phyloP scores from a whole-genome alignment of 495 filamentous ascomycete genomes.

The Xylaria nigripes region DNA sequence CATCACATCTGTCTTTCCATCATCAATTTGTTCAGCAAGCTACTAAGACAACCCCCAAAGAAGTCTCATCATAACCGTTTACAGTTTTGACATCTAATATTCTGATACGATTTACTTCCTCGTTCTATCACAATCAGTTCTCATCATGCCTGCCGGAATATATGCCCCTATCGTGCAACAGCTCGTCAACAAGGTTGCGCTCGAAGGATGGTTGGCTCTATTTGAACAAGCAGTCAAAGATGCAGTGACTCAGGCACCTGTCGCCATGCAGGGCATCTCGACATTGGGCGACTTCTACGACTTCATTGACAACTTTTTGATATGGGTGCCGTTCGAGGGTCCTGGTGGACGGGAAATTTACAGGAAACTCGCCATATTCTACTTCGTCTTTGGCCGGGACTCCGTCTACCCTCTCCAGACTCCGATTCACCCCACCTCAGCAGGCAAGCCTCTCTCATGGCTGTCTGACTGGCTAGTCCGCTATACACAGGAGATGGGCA shows the following conservation, averaged over 20 bases:
- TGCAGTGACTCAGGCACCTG: neutral
- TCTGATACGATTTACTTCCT: neutral
- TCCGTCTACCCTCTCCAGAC: conserved; percentile 15
- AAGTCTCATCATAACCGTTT: too few species aligned
- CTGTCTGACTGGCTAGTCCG: conserved; percentile 29
- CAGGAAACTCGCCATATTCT: conserved; percentile 25
- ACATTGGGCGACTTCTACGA: neutral
- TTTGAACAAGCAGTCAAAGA: neutral
- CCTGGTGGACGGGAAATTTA: conserved; percentile 19
- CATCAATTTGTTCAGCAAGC: too few species aligned
- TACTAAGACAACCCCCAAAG: too few species aligned
- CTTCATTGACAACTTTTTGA: conserved; percentile 15
- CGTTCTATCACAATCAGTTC: neutral
- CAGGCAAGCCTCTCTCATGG: conserved; percentile 11
- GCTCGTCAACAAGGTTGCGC: neutral
- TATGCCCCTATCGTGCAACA: neutral
- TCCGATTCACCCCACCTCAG: conserved; percentile 13
- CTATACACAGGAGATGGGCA: conserved; percentile 23
- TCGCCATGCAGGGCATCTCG: neutral
- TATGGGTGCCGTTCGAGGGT: conserved; percentile 23
- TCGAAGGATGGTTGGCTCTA: neutral
- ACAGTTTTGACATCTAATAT: too few species aligned
- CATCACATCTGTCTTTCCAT: too few species aligned
- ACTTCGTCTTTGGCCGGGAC: conserved; percentile 26
- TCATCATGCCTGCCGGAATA: neutral